Conservation (phyloP, 169 alveolate species). For the Eimeria sp. region DNA sequence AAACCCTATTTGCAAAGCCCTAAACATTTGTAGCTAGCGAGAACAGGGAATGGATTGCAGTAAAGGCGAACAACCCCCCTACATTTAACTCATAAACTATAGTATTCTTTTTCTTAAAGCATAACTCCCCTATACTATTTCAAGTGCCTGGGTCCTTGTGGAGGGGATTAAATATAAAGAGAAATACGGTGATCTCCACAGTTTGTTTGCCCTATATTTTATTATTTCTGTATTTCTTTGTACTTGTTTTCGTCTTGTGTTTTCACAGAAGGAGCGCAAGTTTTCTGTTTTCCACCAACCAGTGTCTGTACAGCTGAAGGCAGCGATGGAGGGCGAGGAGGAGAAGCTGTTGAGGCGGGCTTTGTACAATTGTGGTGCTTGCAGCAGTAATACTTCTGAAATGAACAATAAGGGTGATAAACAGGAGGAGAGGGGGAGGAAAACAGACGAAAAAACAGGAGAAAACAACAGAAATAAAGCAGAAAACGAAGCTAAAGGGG, state of each 20-base stretch:
- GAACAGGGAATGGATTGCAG: background rate
- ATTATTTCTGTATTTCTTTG: background rate
- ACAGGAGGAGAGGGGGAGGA: background rate
- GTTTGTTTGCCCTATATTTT: too few relatives aligned
- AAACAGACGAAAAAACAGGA: background rate
- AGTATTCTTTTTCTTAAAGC: background rate
- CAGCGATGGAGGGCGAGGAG: constrained; percentile 68
- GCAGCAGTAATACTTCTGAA: background rate
- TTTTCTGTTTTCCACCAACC: constrained; percentile 84
- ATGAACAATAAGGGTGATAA: background rate
- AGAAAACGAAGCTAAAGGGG: background rate
- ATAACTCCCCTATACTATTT: too few relatives aligned
- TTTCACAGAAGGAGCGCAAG: background rate
- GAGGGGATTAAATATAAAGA: too few relatives aligned
- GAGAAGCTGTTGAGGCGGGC: constrained; percentile 61
- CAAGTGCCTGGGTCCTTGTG: too few relatives aligned
- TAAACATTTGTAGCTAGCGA: background rate
- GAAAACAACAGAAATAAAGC: background rate
- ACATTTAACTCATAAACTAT: too few relatives aligned
- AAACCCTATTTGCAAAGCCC: background rate
- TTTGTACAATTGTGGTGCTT: background rate
- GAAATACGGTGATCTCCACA: too few relatives aligned
- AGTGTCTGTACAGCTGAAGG: constrained; percentile 80
- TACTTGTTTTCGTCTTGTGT: background rate
- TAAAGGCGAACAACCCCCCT: background rate